Percentiles rank a stretch among this genome's conserved stretches.
phyloP scores from a whole-genome alignment of 768 basidiomycete species.

The Boletus barrowsii region DNA sequence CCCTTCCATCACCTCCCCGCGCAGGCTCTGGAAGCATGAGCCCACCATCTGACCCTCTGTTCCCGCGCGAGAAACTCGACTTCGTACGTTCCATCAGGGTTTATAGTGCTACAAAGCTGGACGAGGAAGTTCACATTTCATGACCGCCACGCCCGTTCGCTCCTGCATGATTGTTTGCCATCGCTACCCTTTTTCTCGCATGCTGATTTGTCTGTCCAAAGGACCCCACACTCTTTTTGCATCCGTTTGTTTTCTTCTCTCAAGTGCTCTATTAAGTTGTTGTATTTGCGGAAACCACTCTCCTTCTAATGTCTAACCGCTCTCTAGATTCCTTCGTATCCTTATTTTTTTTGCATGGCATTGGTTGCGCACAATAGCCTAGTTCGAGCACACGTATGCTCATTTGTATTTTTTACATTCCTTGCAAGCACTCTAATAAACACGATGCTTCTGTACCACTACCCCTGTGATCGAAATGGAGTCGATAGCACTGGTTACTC shows the following conservation, averaged over 20 bases:
- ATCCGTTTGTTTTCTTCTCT: neutral
- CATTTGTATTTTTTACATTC: slow-evolving; percentile 21
- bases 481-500: too few relatives aligned
- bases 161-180: neutral
- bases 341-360: slow-evolving; percentile 8
- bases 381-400: neutral
- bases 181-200: neutral
- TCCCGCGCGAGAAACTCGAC: slow-evolving; percentile 39
- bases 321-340: slow-evolving; percentile 6
- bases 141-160: slow-evolving; percentile 8
- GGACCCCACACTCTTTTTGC: slow-evolving; percentile 18
- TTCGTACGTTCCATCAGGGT: slow-evolving; percentile 53
- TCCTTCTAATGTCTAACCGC: slow-evolving; percentile 1
- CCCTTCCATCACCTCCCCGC: slow-evolving; percentile 10
- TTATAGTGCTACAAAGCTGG: slow-evolving; percentile 46
- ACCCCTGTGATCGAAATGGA: too few relatives aligned
- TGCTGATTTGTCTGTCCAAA: slow-evolving; percentile 6
- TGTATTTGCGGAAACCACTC: slow-evolving; percentile 13
- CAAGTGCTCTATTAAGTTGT: slow-evolving; percentile 5
- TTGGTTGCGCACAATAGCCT: slow-evolving; percentile 6
- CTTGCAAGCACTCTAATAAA: slow-evolving; percentile 6
- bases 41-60: slow-evolving; percentile 22
- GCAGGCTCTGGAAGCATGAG: slow-evolving; percentile 12
- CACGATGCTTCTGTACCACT: neutral
- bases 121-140: slow-evolving; percentile 26